Evolutionary conservation across 257 asterid genomes (phyloP).

Genomic region (Nyctanthes arbortristis): DNA sequence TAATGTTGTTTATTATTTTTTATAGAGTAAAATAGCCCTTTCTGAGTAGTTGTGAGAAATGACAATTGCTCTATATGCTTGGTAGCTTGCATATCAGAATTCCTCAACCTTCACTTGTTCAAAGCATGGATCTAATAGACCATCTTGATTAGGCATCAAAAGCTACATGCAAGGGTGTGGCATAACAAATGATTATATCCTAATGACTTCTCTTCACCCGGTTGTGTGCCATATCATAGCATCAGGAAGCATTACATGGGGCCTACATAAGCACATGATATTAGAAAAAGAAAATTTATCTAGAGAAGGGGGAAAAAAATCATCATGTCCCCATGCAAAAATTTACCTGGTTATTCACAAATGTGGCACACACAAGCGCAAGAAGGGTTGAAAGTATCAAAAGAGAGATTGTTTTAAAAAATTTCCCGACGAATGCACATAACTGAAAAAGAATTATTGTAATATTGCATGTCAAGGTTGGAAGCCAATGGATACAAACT

Average conservation of each 20-base stretch:
- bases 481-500: conserved; percentile 8
- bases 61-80: neutral
- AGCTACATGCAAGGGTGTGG: neutral
- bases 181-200: neutral
- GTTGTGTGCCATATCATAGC: neutral
- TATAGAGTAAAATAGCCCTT: neutral
- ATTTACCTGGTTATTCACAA: neutral
- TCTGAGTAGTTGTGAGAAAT: neutral
- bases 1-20: neutral
- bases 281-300: neutral
- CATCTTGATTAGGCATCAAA: neutral
- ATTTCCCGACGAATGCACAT: neutral
- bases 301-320: neutral
- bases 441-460: neutral
- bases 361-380: neutral
- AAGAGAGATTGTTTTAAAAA: neutral
- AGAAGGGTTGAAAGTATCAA: neutral
- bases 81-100: neutral
- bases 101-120: conserved; percentile 3
- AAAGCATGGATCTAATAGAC: neutral
- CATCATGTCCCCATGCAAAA: neutral
- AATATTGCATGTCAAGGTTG: neutral
- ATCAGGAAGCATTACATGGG: neutral
- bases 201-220: neutral
- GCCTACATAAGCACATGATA: neutral